Evolutionary conservation across 2,329 filamentous ascomycete genomes (phyloP), one percentile per base, ranked within the genome.

Genomic region (Plenodomus biglobosus): DNA sequence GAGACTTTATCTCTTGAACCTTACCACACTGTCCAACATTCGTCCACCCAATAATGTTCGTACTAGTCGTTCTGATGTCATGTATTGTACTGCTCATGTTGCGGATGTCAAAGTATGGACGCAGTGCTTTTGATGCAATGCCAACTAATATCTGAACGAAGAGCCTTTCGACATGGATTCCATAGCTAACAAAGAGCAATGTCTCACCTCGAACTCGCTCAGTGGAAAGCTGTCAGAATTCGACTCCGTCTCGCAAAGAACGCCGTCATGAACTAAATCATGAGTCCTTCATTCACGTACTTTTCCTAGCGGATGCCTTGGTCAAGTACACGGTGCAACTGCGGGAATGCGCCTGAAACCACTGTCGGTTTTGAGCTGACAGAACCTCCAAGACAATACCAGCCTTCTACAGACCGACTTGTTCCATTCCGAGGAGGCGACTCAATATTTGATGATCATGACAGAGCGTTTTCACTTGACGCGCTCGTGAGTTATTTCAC

Each of bases 121-220:
- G 41, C 56, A 44, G 21, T 36, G n/a, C 16, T 37, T 1, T 37
- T 37, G 2, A 41, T 55, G 39, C 49, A 58, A 46, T 19, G 52
- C 42, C 19, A 65, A 43, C 41, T 65, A 58, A 41, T 74, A 73
- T 42, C 46, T 69, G 34, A 66, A 71, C 36, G 59, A 67, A 17
- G 51, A 68, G 18, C 20, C 18, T 11, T 30, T 61, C 7, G 46
- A 61, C 4, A 46, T 66, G 17, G 55, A 68, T 32, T 40, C 52
- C 21, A 40, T 45, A 38, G 58, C 52, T 13, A 56, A 48, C 70
- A 58, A 30, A 59, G 38, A 35, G 60, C 61, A n/a, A 42, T 73
- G 17, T 71, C 71, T 17, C 54, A 64, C 1, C 54, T 60, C 36
- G 49, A 59, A 3, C 54, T 48, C 10, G 70, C 65, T 1, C 56